Base-by-base conservation (phyloP, 495 filamentous ascomycete genomes). In the Penicillium soppii region DNA sequence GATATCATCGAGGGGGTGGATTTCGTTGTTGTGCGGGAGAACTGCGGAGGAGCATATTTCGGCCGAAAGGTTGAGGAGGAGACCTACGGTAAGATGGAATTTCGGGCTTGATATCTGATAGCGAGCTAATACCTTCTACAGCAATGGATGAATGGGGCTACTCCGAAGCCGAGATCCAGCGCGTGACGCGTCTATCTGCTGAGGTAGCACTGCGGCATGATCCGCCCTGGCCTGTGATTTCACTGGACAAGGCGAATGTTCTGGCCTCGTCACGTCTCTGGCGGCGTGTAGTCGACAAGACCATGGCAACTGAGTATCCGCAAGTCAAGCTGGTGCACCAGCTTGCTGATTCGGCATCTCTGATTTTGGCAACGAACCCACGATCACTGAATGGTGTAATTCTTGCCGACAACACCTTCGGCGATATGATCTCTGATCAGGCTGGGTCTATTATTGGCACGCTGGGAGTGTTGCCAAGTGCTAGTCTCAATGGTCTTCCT, bases 11-110 rank as follows among this genome's bases (percentile, higher is more conserved):
- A 67, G 20, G 77, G 75, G 5, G 74, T 75, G 38, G 71, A 79
- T 44, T 79, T 80, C 56, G 65, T 77, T 29, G 69, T 79, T 6
- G 68, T 80, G 22, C 47, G 76, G 13, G 76, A 80, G 66, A 78
- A 78, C 52, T 77, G 73, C 29, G 78, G 78, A 20, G 78, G 78
- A 5, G 76, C 74, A 2, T 81, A 79, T 61, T 80, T 77, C 63
- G 78, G 78, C 26, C 56, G 58, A 12, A 81, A 80, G 56, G 62
- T 72, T 5, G 76, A 80, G 53, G 61, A 72, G 7, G 62, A 60
- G 6, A 71, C 74, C 26, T 73, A 77, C 46, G 75, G 70, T 69
- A 52, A 17, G 51, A 58, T 40, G 2, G n/a, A n/a, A n/a, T n/a
- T n/a, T n/a, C n/a, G n/a, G n/a, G 5, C 3, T 16, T 23, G n/a